phyloP scores from a whole-genome alignment of 257 asterid species.

The Hygrophila difformis region DNA sequence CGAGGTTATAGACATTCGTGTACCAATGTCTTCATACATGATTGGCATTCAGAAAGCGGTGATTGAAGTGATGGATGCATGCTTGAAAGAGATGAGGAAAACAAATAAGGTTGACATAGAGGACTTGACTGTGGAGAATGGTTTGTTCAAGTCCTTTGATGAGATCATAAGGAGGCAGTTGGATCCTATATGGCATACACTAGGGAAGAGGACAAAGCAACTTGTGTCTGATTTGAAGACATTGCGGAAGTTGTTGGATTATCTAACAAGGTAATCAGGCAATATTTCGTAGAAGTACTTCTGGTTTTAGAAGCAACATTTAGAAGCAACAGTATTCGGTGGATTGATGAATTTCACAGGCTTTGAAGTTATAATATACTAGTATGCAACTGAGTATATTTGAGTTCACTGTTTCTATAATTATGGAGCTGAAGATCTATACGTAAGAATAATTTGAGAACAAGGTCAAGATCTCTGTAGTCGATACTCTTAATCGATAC shows the following conservation, averaged over 20 bases:
- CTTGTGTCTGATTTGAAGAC: constrained; percentile 97
- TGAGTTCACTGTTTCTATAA: no score
- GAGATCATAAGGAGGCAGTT: constrained; percentile 87
- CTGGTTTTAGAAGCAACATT: no score
- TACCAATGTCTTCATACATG: constrained; percentile 83
- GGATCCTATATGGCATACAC: constrained; percentile 98
- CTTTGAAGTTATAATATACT: no score
- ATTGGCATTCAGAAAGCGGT: constrained; percentile 85
- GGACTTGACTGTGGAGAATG: constrained; percentile 92
- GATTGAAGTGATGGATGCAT: constrained; percentile 92
- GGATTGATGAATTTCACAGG: no score
- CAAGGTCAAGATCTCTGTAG: no score
- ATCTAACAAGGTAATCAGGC: constrained; percentile 94
- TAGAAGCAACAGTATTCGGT: no score
- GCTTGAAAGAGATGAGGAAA: constrained; percentile 94
- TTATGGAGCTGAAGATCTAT: no score
- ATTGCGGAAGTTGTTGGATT: constrained; percentile 83
- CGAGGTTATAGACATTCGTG: constrained; percentile 85
- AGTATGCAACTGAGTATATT: no score
- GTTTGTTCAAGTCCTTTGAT: constrained; percentile 94
- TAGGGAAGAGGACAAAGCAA: constrained; percentile 92
- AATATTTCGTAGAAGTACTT: no score
- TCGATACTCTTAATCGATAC: no score
- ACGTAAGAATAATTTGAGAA: no score
- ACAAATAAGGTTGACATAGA: constrained; percentile 95